Conservation (phyloP, 345 rosid genomes). For the Euphorbia tirucalli region DNA sequence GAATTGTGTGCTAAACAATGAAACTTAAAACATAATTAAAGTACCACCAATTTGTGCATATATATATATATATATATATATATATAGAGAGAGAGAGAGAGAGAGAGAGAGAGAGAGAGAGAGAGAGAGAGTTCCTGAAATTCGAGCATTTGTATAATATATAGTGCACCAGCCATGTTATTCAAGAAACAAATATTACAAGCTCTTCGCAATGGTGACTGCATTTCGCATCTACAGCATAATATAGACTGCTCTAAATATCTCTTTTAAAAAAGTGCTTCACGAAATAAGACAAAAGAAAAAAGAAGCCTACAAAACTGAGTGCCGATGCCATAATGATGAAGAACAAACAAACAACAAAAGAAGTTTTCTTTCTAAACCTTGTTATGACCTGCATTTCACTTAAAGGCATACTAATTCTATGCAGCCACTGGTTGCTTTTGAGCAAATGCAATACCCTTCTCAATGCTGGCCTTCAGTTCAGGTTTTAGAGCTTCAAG, state of each 20-base stretch:
- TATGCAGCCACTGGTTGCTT: slow-evolving; percentile 61
- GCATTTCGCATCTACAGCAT: slow-evolving; percentile 28
- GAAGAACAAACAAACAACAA: slow-evolving; percentile 11
- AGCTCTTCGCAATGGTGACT: slow-evolving; percentile 8
- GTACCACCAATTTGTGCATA: background rate
- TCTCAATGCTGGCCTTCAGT: slow-evolving; percentile 80
- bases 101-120: no score
- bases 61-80: no score
- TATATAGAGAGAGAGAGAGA: background rate
- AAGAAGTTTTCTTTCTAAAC: background rate
- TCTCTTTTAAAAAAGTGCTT: slow-evolving; percentile 11
- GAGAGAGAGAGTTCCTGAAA: background rate
- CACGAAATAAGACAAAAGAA: slow-evolving; percentile 6
- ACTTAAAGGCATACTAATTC: background rate
- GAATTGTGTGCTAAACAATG: slow-evolving; percentile 1
- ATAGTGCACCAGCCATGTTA: slow-evolving; percentile 24
- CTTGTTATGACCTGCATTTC: background rate
- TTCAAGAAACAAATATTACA: slow-evolving; percentile 23
- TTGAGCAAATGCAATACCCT: slow-evolving; percentile 71
- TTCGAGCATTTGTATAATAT: background rate
- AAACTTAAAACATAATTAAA: background rate
- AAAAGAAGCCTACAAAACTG: slow-evolving; percentile 34
- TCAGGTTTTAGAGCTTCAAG: slow-evolving; percentile 75
- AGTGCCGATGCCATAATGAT: slow-evolving; percentile 20
- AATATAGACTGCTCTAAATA: slow-evolving; percentile 8